Percentiles rank a stretch among this genome's conserved stretches.
Conservation (phyloP, 345 rosid species). For the Nephelium lappaceum region DNA sequence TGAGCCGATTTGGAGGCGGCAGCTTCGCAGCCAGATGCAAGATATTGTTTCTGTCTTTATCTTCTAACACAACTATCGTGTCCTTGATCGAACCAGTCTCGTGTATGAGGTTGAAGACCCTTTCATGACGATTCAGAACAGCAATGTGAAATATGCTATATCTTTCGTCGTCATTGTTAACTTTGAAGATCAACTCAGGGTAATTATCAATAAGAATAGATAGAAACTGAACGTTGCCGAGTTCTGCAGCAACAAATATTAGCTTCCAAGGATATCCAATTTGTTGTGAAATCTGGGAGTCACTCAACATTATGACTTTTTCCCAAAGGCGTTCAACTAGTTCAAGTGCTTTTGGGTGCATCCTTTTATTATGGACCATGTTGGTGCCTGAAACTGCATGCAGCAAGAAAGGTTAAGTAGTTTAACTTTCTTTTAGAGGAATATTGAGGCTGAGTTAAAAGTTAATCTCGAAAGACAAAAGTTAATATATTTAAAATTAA, state of each 20-base stretch:
- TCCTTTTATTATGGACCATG: background rate
- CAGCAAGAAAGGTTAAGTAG: too few species aligned
- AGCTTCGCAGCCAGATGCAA: conserved; percentile 28
- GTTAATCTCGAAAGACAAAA: too few species aligned
- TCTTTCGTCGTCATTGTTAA: background rate
- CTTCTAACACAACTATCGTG: conserved; percentile 11
- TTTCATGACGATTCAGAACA: conserved; percentile 19
- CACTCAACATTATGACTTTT: background rate
- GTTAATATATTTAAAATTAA: too few species aligned
- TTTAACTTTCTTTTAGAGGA: background rate
- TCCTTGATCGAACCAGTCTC: conserved; percentile 19
- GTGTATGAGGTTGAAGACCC: conserved; percentile 19
- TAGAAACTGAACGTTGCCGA: background rate
- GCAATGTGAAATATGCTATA: conserved; percentile 28
- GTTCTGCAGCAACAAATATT: background rate
- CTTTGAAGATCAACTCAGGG: background rate
- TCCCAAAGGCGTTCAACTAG: background rate
- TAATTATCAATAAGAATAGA: background rate
- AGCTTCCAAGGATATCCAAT: background rate
- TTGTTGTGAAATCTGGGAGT: background rate
- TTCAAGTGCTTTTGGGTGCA: background rate
- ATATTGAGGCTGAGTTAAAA: background rate
- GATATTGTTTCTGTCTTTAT: conserved; percentile 12
- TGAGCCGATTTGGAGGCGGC: conserved; percentile 18
- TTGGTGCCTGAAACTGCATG: background rate